Conservation (phyloP, 1,284 basidiomycete species). For the Schizophyllum amplum region DNA sequence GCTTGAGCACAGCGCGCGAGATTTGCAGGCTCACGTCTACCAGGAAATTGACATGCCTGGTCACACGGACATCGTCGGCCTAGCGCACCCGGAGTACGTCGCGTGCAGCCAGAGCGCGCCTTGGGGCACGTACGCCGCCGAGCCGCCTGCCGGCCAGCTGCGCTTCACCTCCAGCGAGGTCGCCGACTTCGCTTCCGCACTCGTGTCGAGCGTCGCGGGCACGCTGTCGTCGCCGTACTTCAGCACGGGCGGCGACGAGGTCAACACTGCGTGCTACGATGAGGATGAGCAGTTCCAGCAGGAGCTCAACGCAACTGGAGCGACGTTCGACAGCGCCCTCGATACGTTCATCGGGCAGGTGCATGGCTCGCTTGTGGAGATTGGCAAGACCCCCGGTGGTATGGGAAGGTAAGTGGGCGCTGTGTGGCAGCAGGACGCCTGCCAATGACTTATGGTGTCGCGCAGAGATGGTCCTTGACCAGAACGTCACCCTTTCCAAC, state of each 20-base stretch:
- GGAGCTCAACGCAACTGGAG: constrained; percentile 36
- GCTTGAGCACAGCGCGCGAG: no score
- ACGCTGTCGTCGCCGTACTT: constrained; percentile 57
- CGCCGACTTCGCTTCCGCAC: constrained; percentile 34
- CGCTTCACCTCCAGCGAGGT: constrained; percentile 49
- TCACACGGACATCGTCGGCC: constrained; percentile 56
- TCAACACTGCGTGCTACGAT: constrained; percentile 65
- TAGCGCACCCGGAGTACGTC: constrained; percentile 57
- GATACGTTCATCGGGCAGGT: constrained; percentile 46
- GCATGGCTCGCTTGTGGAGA: constrained; percentile 25
- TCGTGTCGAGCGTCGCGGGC: constrained; percentile 28
- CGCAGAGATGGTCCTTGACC: constrained; percentile 61
- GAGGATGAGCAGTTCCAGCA: constrained; percentile 51
- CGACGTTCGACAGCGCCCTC: constrained; percentile 58
- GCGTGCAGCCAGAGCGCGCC: constrained; percentile 51
- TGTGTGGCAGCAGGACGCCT: no score
- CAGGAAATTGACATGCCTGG: constrained; percentile 68
- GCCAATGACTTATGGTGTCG: not conserved
- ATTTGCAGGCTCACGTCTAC: no score
- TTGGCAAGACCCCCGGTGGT: constrained; percentile 37
- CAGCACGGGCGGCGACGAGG: constrained; percentile 79
- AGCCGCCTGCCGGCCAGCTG: constrained; percentile 76
- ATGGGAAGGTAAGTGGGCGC: constrained; percentile 29
- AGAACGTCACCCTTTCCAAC: constrained; percentile 52
- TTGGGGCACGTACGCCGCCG: constrained; percentile 50